phyloP scores from a whole-genome alignment of 164 flowering plant genomes.

The Euptelea pleiosperma region DNA sequence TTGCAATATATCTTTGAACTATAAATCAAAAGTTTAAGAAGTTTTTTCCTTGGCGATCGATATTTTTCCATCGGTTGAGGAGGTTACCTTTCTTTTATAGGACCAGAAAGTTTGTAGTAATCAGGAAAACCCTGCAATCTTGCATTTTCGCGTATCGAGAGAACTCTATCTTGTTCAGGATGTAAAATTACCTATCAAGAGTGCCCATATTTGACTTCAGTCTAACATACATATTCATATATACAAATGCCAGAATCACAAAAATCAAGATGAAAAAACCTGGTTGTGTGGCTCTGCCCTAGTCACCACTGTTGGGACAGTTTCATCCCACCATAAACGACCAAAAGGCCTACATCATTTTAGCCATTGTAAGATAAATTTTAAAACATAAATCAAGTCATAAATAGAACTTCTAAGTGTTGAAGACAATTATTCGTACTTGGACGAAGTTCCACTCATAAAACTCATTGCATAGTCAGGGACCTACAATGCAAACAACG shows the following conservation, averaged over 20 bases:
- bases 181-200: constrained; percentile 45
- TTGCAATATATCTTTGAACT: too few relatives aligned
- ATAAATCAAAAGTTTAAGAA: too few relatives aligned
- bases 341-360: constrained; percentile 63
- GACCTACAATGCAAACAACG: constrained; percentile 32
- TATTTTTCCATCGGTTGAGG: too few relatives aligned
- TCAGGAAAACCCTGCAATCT: constrained; percentile 82
- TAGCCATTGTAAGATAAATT: background rate
- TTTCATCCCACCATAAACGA: constrained; percentile 86
- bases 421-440: constrained; percentile 37
- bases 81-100: constrained; percentile 51
- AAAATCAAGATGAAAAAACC: constrained; percentile 21
- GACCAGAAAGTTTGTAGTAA: constrained; percentile 53
- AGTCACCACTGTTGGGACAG: constrained; percentile 82
- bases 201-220: background rate
- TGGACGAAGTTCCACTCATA: constrained; percentile 47
- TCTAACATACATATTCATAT: background rate
- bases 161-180: constrained; percentile 72
- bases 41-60: too few relatives aligned
- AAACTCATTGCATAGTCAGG: constrained; percentile 76
- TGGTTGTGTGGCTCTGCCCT: constrained; percentile 96
- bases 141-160: constrained; percentile 77
- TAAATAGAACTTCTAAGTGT: too few relatives aligned
- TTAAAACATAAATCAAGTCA: background rate
- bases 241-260: background rate